Evolutionary conservation across 768 basidiomycete species (phyloP), one percentile per base, ranked within the genome.

Genomic region (Suillus subalutaceus): DNA sequence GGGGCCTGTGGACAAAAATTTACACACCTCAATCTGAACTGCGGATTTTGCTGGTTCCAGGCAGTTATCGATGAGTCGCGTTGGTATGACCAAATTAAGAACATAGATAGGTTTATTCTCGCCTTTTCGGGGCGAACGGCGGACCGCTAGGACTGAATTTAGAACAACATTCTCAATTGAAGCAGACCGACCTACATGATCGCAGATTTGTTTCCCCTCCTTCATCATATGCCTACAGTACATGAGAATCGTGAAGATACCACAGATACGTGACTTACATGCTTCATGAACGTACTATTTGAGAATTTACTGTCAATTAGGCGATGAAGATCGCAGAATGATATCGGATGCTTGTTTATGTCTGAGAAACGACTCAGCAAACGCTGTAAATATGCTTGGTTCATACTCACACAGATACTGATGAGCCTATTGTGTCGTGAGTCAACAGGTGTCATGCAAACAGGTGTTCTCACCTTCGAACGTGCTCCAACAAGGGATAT

Each of bases 21-120:
- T 59, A 69, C 80, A 69, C 73, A 94, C 96, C 77, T 86, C 83
- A 56, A 96, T 81, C 64, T 90, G 85, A 40, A 96, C 81, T 6
- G 80, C 72, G 5, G 81, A 79, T 79, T 96, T 96, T 20, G 86
- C 80, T n/a, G 95, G 93, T 69, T 93, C 94, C 37, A 95, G 72
- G 66, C 87, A 87, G 64, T 91, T 90, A 72, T 97, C 94, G 10
- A 97, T 80, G 35, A 88, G 80, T 32, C 80, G 78, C 3, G 87
- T 78, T 53, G 93, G 88, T 23, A 96, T 78, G 10, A 79, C 82
- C 66, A 99, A 73, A 72, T 93, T 89, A 57, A 99, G 80, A 56
- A 95, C 90, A 74, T 92, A 98, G 66, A 95, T 87, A 6, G 95
- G 89, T 74, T 86, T 87, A 76, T 88, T 89, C 72, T 94, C 93